Evolutionary conservation across 306 rosid species (phyloP).

Genomic region (Rubus parviflorus): DNA sequence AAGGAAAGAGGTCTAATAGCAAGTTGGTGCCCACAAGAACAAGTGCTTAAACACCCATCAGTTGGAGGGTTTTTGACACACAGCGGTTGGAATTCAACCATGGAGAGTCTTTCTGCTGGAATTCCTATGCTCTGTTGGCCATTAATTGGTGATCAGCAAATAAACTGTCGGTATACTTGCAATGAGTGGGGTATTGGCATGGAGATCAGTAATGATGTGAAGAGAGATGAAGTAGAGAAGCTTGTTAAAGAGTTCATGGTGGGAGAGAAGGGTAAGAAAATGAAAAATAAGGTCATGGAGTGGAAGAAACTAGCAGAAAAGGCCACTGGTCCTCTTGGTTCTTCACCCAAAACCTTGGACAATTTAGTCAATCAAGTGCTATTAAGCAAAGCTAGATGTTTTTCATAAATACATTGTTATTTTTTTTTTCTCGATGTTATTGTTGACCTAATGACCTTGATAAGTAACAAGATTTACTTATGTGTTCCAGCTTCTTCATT

Average conservation of each 20-base stretch:
- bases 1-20: neutral
- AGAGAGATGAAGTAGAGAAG: constrained; percentile 20
- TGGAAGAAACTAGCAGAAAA: constrained; percentile 29
- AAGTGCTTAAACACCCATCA: constrained; percentile 23
- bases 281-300: constrained; percentile 20
- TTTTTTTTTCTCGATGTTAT: too few species aligned
- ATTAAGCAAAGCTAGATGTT: neutral
- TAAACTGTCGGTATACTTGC: constrained; percentile 11
- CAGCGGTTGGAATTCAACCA: constrained; percentile 17
- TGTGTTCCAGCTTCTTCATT: neutral
- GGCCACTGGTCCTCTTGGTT: constrained; percentile 11
- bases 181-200: constrained; percentile 19
- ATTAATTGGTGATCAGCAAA: constrained; percentile 9
- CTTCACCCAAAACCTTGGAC: constrained; percentile 17
- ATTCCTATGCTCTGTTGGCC: constrained; percentile 28
- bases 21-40: constrained; percentile 28
- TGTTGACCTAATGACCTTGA: too few species aligned
- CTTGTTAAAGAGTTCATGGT: constrained; percentile 20
- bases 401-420: too few species aligned
- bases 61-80: constrained; percentile 24
- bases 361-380: neutral
- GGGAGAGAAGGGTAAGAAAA: constrained; percentile 23
- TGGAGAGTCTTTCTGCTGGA: constrained; percentile 19
- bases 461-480: too few species aligned
- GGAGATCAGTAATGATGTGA: constrained; percentile 21